Conservation (phyloP, 345 rosid species). For the Eucalyptus polyanthemos region DNA sequence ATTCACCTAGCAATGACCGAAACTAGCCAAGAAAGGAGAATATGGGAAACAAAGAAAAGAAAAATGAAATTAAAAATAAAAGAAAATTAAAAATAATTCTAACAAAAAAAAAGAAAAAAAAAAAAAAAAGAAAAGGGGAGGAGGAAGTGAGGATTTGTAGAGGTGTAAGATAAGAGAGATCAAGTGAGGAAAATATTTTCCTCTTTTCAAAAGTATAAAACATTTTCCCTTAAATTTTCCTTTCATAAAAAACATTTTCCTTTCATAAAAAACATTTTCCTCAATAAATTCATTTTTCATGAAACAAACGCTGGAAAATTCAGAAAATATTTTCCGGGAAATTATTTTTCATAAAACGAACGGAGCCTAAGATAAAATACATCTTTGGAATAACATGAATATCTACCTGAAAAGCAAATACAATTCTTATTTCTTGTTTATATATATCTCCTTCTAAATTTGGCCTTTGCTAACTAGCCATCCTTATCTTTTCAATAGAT, state of each 20-base stretch:
- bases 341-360: fast-evolving
- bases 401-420: neutral
- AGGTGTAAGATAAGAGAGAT: fast-evolving
- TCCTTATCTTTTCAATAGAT: neutral
- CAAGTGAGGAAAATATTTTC: fast-evolving
- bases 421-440: neutral
- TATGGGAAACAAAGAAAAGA: no score
- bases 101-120: no score
- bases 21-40: no score
- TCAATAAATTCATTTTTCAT: fast-evolving
- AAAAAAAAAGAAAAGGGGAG: no score
- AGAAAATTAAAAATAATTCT: no score
- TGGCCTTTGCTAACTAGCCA: neutral
- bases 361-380: fast-evolving
- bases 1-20: fast-evolving
- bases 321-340: fast-evolving
- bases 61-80: no score
- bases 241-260: no score
- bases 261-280: fast-evolving
- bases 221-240: no score
- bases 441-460: neutral
- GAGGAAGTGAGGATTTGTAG: no score
- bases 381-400: no score
- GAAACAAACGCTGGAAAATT: fast-evolving
- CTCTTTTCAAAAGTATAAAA: no score